A percentile compares a stretch with the other conserved stretches of the same genome.
Conservation (phyloP, 2,329 filamentous ascomycete genomes). For the Pseudogymnoascus verrucosus region DNA sequence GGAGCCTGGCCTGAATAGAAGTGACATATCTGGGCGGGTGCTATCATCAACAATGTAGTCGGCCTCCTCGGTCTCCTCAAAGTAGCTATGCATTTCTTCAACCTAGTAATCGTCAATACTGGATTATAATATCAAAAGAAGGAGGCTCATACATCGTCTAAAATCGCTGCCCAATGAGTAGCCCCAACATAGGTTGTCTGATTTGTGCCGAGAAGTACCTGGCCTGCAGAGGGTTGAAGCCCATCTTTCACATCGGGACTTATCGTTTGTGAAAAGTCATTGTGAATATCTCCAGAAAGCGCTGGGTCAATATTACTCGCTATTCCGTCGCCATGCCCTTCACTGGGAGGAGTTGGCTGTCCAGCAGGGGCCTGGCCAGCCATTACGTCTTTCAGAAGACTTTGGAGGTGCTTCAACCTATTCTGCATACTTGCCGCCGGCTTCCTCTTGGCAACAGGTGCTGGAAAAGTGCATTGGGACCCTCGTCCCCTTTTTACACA, state of each 20-base stretch:
- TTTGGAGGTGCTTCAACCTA: constrained; percentile 46
- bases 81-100: constrained; percentile 50
- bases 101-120: constrained; percentile 34
- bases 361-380: constrained; percentile 12
- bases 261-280: constrained; percentile 1
- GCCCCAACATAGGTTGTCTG: constrained; percentile 48
- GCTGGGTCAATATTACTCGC: neutral
- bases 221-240: constrained; percentile 23
- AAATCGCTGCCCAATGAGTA: constrained; percentile 52
- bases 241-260: constrained; percentile 16
- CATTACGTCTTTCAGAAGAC: constrained; percentile 50
- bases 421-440: constrained; percentile 43
- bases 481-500: constrained; percentile 42
- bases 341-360: neutral
- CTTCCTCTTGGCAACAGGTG: constrained; percentile 35
- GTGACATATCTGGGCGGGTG: constrained; percentile 26
- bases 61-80: constrained; percentile 33
- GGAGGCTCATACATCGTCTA: constrained; percentile 44
- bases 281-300: neutral
- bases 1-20: constrained; percentile 34
- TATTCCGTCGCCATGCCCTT: neutral
- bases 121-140: neutral
- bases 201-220: constrained; percentile 37
- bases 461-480: constrained; percentile 42
- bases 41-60: constrained; percentile 25